These are phyloP conservation scores for Arabidopsis hybrid DNA, from an alignment of 441 rosid species.

Conservation along the genomic window DNA sequence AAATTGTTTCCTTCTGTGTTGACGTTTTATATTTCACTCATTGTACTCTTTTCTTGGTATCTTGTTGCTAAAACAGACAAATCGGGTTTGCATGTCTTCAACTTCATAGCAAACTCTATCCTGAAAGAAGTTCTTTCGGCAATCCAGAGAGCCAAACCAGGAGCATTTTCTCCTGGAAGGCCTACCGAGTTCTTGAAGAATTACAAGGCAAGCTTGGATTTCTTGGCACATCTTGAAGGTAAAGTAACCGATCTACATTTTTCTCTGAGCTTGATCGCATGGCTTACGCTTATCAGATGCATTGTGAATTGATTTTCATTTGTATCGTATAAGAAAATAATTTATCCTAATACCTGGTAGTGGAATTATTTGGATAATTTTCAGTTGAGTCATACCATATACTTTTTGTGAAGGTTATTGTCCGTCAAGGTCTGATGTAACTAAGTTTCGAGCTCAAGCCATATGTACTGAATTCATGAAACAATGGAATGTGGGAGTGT, in stretches of 20 bases:
- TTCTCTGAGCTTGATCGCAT: conserved; percentile 24
- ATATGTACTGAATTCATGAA: conserved; percentile 82
- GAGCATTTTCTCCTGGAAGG: conserved; percentile 97
- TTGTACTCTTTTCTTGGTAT: conserved; percentile 19
- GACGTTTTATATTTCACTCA: conserved; percentile 14
- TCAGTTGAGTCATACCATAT: conserved; percentile 38
- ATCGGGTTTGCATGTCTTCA: conserved; percentile 91
- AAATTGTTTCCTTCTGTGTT: neutral
- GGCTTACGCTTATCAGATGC: conserved; percentile 38
- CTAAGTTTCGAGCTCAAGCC: conserved; percentile 78
- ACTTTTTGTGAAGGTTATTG: conserved; percentile 85
- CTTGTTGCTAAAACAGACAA: conserved; percentile 61
- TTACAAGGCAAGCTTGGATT: conserved; percentile 87
- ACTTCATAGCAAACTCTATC: conserved; percentile 91
- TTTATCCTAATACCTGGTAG: neutral
- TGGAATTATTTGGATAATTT: neutral
- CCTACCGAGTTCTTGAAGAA: conserved; percentile 90
- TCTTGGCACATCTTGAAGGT: conserved; percentile 95
- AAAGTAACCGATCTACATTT: conserved; percentile 32
- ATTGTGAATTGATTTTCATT: conserved; percentile 4
- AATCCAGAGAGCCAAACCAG: conserved; percentile 90
- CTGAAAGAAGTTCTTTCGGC: conserved; percentile 86
- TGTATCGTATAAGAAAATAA: neutral
- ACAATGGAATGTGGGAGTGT: conserved; percentile 95
- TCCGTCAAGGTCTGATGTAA: conserved; percentile 88